phyloP scores from a whole-genome alignment of 1,139 yeast genomes.

The Keqinozyma sinolaborantium region DNA sequence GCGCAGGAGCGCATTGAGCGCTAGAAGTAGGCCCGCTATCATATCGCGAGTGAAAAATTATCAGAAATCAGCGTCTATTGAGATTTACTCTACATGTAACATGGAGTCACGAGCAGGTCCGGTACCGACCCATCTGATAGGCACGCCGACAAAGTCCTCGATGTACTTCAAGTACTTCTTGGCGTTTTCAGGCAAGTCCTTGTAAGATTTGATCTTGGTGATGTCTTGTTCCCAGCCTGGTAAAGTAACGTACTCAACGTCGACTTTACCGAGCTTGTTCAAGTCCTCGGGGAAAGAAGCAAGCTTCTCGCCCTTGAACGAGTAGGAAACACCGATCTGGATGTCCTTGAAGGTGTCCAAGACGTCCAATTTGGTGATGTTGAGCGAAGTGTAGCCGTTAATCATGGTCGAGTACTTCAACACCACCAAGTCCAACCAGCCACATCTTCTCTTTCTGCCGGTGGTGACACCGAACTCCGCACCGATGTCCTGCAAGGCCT shows the following conservation, averaged over 20 bases:
- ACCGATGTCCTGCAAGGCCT: conserved; percentile 83
- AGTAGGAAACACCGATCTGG: conserved; percentile 81
- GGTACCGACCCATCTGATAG: conserved; percentile 96
- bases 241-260: conserved; percentile 82
- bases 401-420: conserved; percentile 85
- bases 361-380: conserved; percentile 93
- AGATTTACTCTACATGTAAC: conserved; percentile 42
- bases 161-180: conserved; percentile 77
- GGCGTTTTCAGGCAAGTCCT: conserved; percentile 85
- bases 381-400: conserved; percentile 92
- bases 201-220: conserved; percentile 63
- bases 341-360: conserved; percentile 86
- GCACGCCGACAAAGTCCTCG: conserved; percentile 79
- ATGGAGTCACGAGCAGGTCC: conserved; percentile 95
- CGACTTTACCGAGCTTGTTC: conserved; percentile 75
- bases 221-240: conserved; percentile 95
- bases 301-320: conserved; percentile 69
- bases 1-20: conserved; percentile 34
- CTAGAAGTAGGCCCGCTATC: conserved; percentile 12
- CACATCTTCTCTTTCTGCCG: conserved; percentile 99
- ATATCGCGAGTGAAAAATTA: not conserved
- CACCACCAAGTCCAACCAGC: conserved; percentile 97
- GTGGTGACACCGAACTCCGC: conserved; percentile 98
- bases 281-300: conserved; percentile 92
- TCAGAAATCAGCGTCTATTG: not conserved